phyloP scores from a whole-genome alignment of 805 yeast genomes.

The Hanseniaspora lindneri region DNA sequence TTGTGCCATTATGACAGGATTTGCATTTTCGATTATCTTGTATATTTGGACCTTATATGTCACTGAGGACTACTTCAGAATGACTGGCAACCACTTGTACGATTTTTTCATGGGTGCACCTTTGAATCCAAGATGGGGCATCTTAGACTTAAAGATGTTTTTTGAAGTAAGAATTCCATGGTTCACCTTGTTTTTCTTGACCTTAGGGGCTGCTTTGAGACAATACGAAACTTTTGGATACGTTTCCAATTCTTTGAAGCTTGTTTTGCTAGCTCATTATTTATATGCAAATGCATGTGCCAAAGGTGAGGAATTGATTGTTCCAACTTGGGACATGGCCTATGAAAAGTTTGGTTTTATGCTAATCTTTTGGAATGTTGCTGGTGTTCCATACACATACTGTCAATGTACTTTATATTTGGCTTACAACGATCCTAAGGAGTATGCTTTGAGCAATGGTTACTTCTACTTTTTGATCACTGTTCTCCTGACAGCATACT shows the following conservation, averaged over 20 bases:
- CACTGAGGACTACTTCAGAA: constrained; percentile 68
- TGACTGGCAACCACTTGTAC: constrained; percentile 83
- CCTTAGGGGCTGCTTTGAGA: constrained; percentile 60
- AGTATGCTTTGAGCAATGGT: constrained; percentile 57
- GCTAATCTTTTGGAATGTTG: constrained; percentile 97
- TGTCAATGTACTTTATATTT: constrained; percentile 84
- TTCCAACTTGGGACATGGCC: constrained; percentile 99
- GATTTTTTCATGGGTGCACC: constrained; percentile 97
- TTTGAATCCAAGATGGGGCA: constrained; percentile 87
- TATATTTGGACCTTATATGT: constrained; percentile 56
- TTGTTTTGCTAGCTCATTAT: constrained; percentile 77
- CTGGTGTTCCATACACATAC: constrained; percentile 97
- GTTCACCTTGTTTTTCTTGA: constrained; percentile 74
- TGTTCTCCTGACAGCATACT: constrained; percentile 59
- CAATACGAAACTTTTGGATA: constrained; percentile 76
- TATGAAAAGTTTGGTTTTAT: constrained; percentile 98
- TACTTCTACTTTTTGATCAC: constrained; percentile 50
- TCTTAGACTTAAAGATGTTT: constrained; percentile 88
- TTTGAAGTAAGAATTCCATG: constrained; percentile 96
- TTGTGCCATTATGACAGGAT: constrained; percentile 73
- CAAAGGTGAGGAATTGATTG: constrained; percentile 94
- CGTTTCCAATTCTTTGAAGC: constrained; percentile 61
- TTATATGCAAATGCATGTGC: constrained; percentile 93
- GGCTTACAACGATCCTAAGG: constrained; percentile 70
- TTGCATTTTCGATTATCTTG: constrained; percentile 51